Base-by-base conservation (phyloP, 2,329 filamentous ascomycete species). In the Mycosphaerella sp. region DNA sequence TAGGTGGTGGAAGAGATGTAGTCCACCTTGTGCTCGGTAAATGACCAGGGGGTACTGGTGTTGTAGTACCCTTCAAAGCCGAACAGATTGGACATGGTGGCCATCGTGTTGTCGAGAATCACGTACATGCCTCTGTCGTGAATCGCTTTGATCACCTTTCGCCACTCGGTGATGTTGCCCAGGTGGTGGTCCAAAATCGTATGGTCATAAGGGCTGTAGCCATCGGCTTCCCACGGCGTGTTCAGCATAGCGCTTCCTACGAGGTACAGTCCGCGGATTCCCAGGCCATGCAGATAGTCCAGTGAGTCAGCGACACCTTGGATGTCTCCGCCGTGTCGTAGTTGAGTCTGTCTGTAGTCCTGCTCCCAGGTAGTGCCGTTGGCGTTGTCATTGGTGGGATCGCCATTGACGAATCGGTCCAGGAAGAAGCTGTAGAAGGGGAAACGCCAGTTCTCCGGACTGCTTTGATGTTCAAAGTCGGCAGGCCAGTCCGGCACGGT, bases 171-270 rank as follows among this genome's bases (percentile, higher is more conserved):
- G 48, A 85, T 77, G 44, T 73, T 76, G 14, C 81, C 82, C 55
- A 79, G 80, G 61, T 85, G 82, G 41, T 76, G 73, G 60, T 85
- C 82, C 13, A 85, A 71, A 25, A 84, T 71, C 0, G 81, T 84
- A 30, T 82, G 75, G 57, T 85, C 82, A 41, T 59, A 43, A 13
- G 81, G 75, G 42, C 65, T 67, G 64, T 82, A 85, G 7, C 75
- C 75, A 62, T 85, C 81, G 10, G 77, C 71, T 12, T 75, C 76
- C 82, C 82, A 85, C 6, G 82, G 82, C 58, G 75, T 70, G 61
- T 85, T 85, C 66, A 85, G 77, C 59, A 84, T 75, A 7, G 79
- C 73, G 40, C 77, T 80, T n/a, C 81, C 82, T 27, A 80, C 81
- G 41, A 85, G 73, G 59, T 84, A 84, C 27, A 84, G 68, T 4